Percentiles rank a stretch among this genome's conserved stretches.
phyloP scores from a whole-genome alignment of 352 stramenopile genomes.

The Phytophthora sp. region DNA sequence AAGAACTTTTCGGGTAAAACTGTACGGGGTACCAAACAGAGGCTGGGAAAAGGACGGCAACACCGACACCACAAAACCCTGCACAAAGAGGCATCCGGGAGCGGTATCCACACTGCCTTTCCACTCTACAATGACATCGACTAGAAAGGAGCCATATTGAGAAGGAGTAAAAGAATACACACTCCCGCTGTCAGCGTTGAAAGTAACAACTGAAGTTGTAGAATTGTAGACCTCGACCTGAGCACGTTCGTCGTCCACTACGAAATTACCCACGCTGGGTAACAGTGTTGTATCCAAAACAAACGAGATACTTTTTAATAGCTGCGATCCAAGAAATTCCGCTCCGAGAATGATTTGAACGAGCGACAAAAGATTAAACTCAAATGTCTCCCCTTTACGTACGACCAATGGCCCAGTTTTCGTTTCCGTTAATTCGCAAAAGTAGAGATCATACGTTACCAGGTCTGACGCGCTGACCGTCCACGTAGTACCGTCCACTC shows the following conservation, averaged over 20 bases:
- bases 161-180: slow-evolving; percentile 14
- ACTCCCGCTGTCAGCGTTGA: not conserved
- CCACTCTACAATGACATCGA: slow-evolving; percentile 33
- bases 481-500: slow-evolving; percentile 4
- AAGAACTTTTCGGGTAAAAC: slow-evolving; percentile 30
- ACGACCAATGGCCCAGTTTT: slow-evolving; percentile 8
- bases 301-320: slow-evolving; percentile 15
- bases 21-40: slow-evolving; percentile 13
- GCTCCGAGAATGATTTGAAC: slow-evolving; percentile 6
- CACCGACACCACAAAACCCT: slow-evolving; percentile 18
- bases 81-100: slow-evolving; percentile 24
- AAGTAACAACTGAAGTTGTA: slow-evolving; percentile 14
- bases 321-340: slow-evolving; percentile 1
- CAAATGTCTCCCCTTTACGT: slow-evolving; percentile 5
- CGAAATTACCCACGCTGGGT: not conserved
- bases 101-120: not conserved
- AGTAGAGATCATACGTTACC: slow-evolving; percentile 18
- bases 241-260: not conserved
- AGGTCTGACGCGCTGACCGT: slow-evolving; percentile 1
- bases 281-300: slow-evolving; percentile 11
- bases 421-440: slow-evolving; percentile 15
- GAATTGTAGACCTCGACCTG: slow-evolving; percentile 18
- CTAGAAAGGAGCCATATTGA: slow-evolving; percentile 10
- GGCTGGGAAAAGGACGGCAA: slow-evolving; percentile 17
- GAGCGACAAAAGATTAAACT: slow-evolving; percentile 12